Base-by-base conservation (phyloP, 2,329 filamentous ascomycete species). In the Venturia pyrina region DNA sequence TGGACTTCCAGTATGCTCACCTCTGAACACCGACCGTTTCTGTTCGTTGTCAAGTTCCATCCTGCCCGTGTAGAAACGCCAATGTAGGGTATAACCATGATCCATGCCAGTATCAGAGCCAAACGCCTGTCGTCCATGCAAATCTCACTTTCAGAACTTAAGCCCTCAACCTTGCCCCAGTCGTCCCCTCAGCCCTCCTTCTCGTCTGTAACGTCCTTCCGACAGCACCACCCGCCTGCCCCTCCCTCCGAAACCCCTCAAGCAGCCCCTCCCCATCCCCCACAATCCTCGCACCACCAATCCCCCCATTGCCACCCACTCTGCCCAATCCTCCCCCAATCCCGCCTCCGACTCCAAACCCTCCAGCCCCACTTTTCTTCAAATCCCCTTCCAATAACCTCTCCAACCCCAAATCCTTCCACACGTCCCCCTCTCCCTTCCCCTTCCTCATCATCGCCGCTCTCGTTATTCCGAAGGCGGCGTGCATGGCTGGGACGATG, bases 401-500 rank as follows among this genome's bases (percentile, higher is more conserved):
- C 6, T 81, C 82, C n/a, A 95, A 79, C 0, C 89, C 89, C 7
- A 93, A 78, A 73, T 95, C 90, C 73, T 88, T 88, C 90, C 90
- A 96, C 8, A 86, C 87, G 6, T 59, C 53, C 21, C 63, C 48
- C 5, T 21, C 21, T 21, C 21, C 24, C 1, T 88, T 82, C 77
- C 92, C 89, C 71, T 83, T 84, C 70, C 81, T 82, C 69, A 84
- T 83, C 77, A 91, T 88, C 19, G 89, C 93, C 11, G 90, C 90
- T 70, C 89, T 85, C 75, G 90, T 87, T 71, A 96, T 95, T 48
- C 90, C 91, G 74, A 95, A 95, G 0, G 90, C 91, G 15, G 90
- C 90, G 73, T 95, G 90, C 78, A 95, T 90, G 75, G 95, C 90
- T 0, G 91, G 90, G 5, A 95, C 90, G 4, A 95, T 89, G 72